Evolutionary conservation across 1,284 basidiomycete species (phyloP).

Genomic region (Volvariella surrecta): DNA sequence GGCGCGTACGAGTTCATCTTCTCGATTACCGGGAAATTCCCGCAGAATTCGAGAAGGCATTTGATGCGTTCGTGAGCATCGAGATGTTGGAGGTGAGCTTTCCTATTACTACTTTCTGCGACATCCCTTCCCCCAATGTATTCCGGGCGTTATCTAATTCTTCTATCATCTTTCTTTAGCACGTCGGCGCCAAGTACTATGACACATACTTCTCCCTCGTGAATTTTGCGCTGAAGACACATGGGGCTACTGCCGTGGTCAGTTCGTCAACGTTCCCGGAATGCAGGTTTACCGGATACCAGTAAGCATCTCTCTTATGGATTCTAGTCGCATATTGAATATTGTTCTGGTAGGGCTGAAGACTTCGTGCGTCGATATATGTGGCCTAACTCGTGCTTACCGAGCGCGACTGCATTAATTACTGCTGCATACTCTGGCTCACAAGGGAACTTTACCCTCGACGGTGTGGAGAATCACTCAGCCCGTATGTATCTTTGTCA

Average conservation of each 20-base stretch:
- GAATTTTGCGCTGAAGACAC: constrained; percentile 71
- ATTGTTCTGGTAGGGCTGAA: constrained; percentile 43
- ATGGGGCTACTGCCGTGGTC: constrained; percentile 63
- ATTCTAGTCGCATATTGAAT: constrained; percentile 4
- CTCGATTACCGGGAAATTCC: constrained; percentile 84
- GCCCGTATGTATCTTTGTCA: constrained; percentile 41
- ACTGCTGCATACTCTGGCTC: constrained; percentile 58
- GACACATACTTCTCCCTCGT: constrained; percentile 75
- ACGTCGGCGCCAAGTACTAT: constrained; percentile 66
- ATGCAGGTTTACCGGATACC: constrained; percentile 56
- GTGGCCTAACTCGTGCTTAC: constrained; percentile 88
- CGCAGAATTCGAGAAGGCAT: constrained; percentile 64
- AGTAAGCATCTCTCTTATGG: constrained; percentile 35
- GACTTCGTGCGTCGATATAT: constrained; percentile 89
- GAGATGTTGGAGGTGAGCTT: constrained; percentile 81
- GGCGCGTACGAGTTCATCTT: constrained; percentile 73
- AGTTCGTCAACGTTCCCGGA: constrained; percentile 85
- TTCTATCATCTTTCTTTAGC: constrained; percentile 25
- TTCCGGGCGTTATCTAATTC: constrained; percentile 6
- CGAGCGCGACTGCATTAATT: constrained; percentile 70
- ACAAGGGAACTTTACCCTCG: constrained; percentile 71
- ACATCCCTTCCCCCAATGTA: constrained; percentile 9
- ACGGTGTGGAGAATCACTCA: constrained; percentile 83
- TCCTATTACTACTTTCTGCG: no score
- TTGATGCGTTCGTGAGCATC: constrained; percentile 84